phyloP scores from a whole-genome alignment of 1,284 basidiomycete genomes.

The Ustilago xerochloae region DNA sequence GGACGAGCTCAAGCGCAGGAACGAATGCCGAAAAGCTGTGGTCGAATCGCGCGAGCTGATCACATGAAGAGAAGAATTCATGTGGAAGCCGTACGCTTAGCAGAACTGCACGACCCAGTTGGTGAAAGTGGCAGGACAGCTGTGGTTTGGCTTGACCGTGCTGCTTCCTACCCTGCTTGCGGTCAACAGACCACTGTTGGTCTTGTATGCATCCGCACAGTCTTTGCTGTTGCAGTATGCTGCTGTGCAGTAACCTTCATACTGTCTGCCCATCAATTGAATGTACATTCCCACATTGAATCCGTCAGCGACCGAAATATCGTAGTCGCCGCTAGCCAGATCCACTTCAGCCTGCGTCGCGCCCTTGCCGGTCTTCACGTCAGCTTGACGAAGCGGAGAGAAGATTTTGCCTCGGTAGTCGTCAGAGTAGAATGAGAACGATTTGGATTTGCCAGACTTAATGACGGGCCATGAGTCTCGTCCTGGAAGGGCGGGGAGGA shows the following conservation, averaged over 20 bases:
- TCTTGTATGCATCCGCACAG: constrained; percentile 44
- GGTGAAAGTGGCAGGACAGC: constrained; percentile 35
- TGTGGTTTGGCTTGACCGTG: constrained; percentile 46
- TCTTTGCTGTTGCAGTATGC: constrained; percentile 23
- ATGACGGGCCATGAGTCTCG: constrained; percentile 23
- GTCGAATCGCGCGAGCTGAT: no score
- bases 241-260: constrained; percentile 30
- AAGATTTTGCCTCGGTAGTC: constrained; percentile 43
- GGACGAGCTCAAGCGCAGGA: not conserved
- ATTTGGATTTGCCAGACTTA: constrained; percentile 20
- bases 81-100: no score
- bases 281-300: constrained; percentile 42
- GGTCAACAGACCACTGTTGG: constrained; percentile 28
- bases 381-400: constrained; percentile 36
- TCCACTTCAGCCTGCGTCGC: constrained; percentile 45
- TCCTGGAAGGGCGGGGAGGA: constrained; percentile 40
- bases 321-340: constrained; percentile 29
- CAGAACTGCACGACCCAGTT: constrained; percentile 49
- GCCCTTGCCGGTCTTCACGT: constrained; percentile 28
- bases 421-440: constrained; percentile 44
- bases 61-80: no score
- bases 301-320: constrained; percentile 45
- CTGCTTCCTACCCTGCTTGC: constrained; percentile 9
- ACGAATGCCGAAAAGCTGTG: no score
- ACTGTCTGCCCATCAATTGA: constrained; percentile 25